Base-by-base conservation (phyloP, 2,329 filamentous ascomycete genomes). In the Fusarium vanettenii region DNA sequence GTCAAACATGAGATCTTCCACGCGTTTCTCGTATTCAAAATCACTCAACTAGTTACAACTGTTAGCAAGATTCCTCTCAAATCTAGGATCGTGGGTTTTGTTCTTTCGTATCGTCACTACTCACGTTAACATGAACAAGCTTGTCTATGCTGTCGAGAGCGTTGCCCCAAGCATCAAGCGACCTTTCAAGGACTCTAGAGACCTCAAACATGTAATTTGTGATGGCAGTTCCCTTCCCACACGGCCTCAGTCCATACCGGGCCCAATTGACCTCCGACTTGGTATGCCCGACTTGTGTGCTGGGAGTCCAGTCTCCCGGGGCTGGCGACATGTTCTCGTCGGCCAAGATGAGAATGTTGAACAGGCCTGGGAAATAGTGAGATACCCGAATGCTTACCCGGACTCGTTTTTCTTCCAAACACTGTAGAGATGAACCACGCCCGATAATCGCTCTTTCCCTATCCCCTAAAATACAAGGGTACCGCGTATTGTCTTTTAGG, bases 381-480 rank as follows among this genome's bases (percentile, higher is more conserved):
- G 2, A 8, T 45, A 22, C 11, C 16, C 41, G 41, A 45, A 45
- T 13, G 13, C 1, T 25, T 25, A 45, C 13, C 9, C 6, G 20
- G 2, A 7, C 20, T 25, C 41, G 20, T 16, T 16, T 45, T 16
- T 45, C 41, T 45, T 45, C 41, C 20, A 45, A 14, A 45, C 14
- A 22, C 3, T 8, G 11, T 22, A 0, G 0, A 5, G 11, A 5
- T 7, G 10, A 43, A 10, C 10, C n/a, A 5, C n/a, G 41, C 2
- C 41, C 11, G 11, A 45, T 45, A 45, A 22, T 14, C 2, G 41
- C 41, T 16, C 20, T 45, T 22, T 45, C 6, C 41, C 41, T 45
- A 8, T 45, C 3, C 13, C 41, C 41, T 6, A 43, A 22, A 13
- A 43, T 0, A 20, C 18, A 39, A 20, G 18, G 39, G 5, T 11